phyloP scores from a whole-genome alignment of 192 early-diverging fungal species.

The Podila minutissima region DNA sequence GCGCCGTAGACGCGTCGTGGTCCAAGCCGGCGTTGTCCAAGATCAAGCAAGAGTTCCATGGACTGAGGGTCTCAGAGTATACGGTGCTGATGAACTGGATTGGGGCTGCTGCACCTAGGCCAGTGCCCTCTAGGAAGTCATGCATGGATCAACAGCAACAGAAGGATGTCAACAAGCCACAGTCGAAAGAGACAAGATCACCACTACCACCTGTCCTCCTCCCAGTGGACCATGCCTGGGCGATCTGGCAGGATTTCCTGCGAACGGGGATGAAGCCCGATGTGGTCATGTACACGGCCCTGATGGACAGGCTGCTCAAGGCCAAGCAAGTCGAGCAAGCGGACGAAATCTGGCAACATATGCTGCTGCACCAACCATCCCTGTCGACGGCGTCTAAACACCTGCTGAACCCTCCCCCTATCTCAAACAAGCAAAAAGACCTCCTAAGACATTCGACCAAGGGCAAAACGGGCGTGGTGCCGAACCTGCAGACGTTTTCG shows the following conservation, averaged over 20 bases:
- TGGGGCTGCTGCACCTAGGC: not conserved
- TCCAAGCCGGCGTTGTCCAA: not conserved
- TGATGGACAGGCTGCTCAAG: slow-evolving; percentile 26
- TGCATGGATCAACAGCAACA: not conserved
- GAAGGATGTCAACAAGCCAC: too few species aligned
- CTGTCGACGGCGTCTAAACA: not conserved
- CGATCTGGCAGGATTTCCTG: slow-evolving; percentile 41
- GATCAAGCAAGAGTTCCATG: slow-evolving; percentile 16
- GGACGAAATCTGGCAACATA: slow-evolving; percentile 30
- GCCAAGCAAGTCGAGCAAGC: slow-evolving; percentile 34
- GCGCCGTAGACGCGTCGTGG: too few species aligned
- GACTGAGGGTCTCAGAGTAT: slow-evolving; percentile 32
- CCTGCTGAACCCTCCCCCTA: not conserved
- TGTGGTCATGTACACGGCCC: slow-evolving; percentile 30
- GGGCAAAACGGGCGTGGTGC: not conserved
- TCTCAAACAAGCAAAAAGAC: not conserved
- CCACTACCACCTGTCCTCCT: too few species aligned
- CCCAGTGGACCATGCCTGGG: slow-evolving; percentile 18
- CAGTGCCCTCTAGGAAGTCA: too few species aligned
- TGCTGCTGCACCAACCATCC: not conserved
- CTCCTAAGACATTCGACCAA: not conserved
- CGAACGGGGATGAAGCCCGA: slow-evolving; percentile 47
- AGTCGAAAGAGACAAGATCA: not conserved
- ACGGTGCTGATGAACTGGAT: slow-evolving; percentile 44
- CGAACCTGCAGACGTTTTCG: slow-evolving; percentile 39